Base-by-base conservation (phyloP, 495 filamentous ascomycete species). In the Cercophora samala region DNA sequence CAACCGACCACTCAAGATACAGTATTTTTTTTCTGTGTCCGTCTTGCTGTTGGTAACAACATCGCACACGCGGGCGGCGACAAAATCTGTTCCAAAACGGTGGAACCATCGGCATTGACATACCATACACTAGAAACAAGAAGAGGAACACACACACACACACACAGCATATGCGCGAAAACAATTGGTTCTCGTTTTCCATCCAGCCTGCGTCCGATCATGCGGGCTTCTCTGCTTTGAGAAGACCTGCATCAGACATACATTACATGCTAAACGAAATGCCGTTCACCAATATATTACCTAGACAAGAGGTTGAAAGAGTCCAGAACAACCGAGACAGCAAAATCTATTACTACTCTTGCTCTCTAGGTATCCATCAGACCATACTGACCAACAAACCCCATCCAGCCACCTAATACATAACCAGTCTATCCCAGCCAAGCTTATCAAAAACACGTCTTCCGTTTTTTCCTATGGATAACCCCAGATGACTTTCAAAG, bases 81-180 rank as follows among this genome's bases (percentile, higher is more conserved):
- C 53, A 21, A 56, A 23, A 19, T 21, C 22, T 56, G 53, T 56
- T 56, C 53, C 53, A 56, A 22, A 22, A 15, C 13, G 53, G 53
- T 23, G 53, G 53, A 56, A 56, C 53, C 53, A 56, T 56, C 53
- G 53, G 53, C 53, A 21, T 56, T 56, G 22, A 56, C 53, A 56
- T 21, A 15, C 4, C 53, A 5, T 56, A 21, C 53, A 8, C 15
- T 19, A 9, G 8, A 19, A 56, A 23, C 53, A 23, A 23, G n/a
- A 56, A 56, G n/a, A 19, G 26, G 22, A 22, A 18, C n/a, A n/a
- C n/a, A n/a, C n/a, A n/a, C n/a, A n/a, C n/a, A n/a, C n/a, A 21
- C 53, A 56, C 53, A 56, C 22, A 8, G 53, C 53, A 19, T 19
- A 56, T 21, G 22, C n/a, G 53, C n/a, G n/a, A n/a, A 56, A 56